Conservation (phyloP, 108 stramenopile species). For the Skeletonema marinoi region DNA sequence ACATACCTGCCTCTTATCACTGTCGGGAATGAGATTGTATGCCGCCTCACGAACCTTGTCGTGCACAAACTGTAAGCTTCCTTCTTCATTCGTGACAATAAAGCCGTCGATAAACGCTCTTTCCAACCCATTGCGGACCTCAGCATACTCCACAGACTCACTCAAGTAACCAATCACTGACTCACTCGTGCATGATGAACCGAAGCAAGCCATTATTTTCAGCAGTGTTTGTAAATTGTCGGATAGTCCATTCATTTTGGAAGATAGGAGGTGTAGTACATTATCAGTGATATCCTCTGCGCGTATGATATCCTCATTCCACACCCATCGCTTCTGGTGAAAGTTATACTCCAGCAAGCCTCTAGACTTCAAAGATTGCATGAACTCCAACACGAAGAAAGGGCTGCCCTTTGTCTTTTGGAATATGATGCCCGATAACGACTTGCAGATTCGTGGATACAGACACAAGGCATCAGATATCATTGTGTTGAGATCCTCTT, state of each 20-base stretch:
- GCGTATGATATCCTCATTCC: slow-evolving; percentile 20
- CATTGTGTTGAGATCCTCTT: slow-evolving; percentile 14
- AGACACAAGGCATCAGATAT: slow-evolving; percentile 8
- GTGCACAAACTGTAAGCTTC: slow-evolving; percentile 40
- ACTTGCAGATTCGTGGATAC: slow-evolving; percentile 22
- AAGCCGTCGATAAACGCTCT: slow-evolving; percentile 22
- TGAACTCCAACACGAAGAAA: slow-evolving; percentile 22
- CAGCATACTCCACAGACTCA: not conserved
- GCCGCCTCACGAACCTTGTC: slow-evolving; percentile 61
- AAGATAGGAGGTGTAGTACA: slow-evolving; percentile 39
- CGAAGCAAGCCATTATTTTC: slow-evolving; percentile 39
- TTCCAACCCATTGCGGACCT: slow-evolving; percentile 5
- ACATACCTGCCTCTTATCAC: not conserved
- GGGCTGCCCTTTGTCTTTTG: slow-evolving; percentile 43
- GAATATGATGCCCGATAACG: slow-evolving; percentile 21
- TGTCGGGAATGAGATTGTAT: slow-evolving; percentile 6
- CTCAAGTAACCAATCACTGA: slow-evolving; percentile 3
- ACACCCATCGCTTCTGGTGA: slow-evolving; percentile 20
- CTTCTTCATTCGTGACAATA: slow-evolving; percentile 4
- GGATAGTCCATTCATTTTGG: slow-evolving; percentile 36
- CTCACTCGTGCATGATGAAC: slow-evolving; percentile 14
- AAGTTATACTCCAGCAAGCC: slow-evolving; percentile 18
- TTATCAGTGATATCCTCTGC: slow-evolving; percentile 38
- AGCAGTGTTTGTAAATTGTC: slow-evolving; percentile 15
- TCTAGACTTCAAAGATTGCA: slow-evolving; percentile 12